Conservation (phyloP, 2,329 filamentous ascomycete species). For the Pyrenochaeta sp. region DNA sequence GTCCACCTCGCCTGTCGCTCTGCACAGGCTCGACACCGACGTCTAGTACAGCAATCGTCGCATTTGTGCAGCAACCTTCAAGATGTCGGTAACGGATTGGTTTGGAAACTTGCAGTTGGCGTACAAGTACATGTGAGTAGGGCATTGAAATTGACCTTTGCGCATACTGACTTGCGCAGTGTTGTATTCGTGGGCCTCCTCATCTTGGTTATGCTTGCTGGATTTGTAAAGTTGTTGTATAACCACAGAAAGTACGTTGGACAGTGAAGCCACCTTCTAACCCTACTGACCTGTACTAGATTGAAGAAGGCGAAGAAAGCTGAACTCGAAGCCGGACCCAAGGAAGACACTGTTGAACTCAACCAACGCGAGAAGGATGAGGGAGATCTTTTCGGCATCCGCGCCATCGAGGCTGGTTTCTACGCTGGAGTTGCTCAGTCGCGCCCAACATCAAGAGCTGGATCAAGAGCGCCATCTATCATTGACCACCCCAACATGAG, state of each 20-base stretch:
- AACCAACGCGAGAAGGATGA: conserved; percentile 48
- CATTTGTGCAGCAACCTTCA: conserved; percentile 10
- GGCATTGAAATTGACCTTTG: neutral
- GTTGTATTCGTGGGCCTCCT: conserved; percentile 44
- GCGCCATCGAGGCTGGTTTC: conserved; percentile 53
- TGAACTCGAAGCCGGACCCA: conserved; percentile 34
- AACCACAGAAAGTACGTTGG: conserved; percentile 45
- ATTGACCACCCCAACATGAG: conserved; percentile 26
- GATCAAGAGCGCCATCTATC: conserved; percentile 32
- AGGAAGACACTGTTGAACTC: conserved; percentile 44
- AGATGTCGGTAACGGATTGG: conserved; percentile 36
- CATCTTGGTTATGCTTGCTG: conserved; percentile 39
- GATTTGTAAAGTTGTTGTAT: conserved; percentile 44
- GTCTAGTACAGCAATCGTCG: too few species aligned
- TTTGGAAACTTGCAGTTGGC: conserved; percentile 45
- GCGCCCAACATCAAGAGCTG: conserved; percentile 46
- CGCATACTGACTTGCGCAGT: conserved; percentile 28
- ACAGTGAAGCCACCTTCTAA: neutral
- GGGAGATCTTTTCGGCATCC: conserved; percentile 50
- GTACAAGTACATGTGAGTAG: conserved; percentile 47
- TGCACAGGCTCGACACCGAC: too few species aligned
- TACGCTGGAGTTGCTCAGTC: conserved; percentile 51
- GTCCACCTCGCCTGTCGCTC: too few species aligned
- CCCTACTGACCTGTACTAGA: conserved; percentile 25
- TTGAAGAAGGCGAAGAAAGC: conserved; percentile 39